phyloP scores from a whole-genome alignment of 768 basidiomycete species.

The Gelatoporia subvermispora region DNA sequence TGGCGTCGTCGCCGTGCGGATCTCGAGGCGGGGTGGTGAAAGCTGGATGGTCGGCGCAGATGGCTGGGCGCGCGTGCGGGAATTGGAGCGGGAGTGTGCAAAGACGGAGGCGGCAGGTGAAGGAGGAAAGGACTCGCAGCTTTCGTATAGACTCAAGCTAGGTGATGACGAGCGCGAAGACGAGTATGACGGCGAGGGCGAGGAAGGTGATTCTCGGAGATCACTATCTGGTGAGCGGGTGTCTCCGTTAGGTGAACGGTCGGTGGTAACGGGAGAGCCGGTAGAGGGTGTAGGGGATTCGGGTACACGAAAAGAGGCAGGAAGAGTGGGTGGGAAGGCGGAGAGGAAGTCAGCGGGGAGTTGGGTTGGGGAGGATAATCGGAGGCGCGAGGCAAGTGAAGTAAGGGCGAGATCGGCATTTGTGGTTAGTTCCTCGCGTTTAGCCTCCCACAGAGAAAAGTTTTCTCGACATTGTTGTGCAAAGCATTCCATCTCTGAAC shows the following conservation, averaged over 20 bases:
- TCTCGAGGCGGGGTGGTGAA: slow-evolving; percentile 8
- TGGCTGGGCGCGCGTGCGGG: slow-evolving; percentile 7
- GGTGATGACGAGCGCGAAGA: slow-evolving; percentile 17
- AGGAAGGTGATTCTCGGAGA: slow-evolving; percentile 4
- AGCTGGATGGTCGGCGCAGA: neutral
- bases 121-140: slow-evolving; percentile 20
- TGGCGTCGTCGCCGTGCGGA: slow-evolving; percentile 1
- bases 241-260: slow-evolving; percentile 15
- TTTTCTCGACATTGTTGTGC: slow-evolving; percentile 66
- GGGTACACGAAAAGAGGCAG: slow-evolving; percentile 29
- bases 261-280: slow-evolving; percentile 3
- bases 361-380: slow-evolving; percentile 6
- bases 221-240: slow-evolving; percentile 4
- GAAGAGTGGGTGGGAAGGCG: slow-evolving; percentile 55
- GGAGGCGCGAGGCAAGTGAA: no score
- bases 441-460: slow-evolving; percentile 61
- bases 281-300: slow-evolving; percentile 20
- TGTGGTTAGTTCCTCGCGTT: slow-evolving; percentile 35
- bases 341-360: slow-evolving; percentile 40
- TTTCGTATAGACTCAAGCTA: slow-evolving; percentile 19
- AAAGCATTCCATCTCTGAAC: slow-evolving; percentile 62
- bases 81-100: slow-evolving; percentile 6
- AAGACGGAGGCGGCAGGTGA: slow-evolving; percentile 15
- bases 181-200: slow-evolving; percentile 9
- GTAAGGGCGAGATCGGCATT: slow-evolving; percentile 4